These are phyloP conservation scores for Agaricus subrufescens DNA, from an alignment of 768 basidiomycete genomes.

Conservation along the genomic window DNA sequence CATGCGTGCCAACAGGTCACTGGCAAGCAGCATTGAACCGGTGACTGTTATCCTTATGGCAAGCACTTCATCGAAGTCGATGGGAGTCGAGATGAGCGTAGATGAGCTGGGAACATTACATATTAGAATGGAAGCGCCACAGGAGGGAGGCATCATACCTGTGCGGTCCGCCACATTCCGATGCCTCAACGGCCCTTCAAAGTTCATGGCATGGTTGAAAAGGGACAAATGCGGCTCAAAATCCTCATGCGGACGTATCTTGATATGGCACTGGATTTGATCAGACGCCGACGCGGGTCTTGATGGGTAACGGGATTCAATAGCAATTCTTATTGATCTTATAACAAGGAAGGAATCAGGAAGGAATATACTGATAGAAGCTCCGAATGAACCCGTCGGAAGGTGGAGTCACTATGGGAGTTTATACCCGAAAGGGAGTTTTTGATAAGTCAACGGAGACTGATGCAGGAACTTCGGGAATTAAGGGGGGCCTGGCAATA, in stretches of 20 bases:
- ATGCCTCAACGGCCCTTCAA: not conserved
- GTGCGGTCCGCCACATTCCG: not conserved
- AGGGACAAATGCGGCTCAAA: not conserved
- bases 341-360: not conserved
- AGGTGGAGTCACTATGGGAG: not conserved
- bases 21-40: not conserved
- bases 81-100: not conserved
- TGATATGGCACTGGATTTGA: not conserved
- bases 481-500: not conserved
- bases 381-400: not conserved
- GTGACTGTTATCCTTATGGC: not conserved
- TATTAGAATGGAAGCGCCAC: not conserved
- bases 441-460: not conserved
- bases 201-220: no score
- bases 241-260: not conserved
- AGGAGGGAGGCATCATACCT: not conserved
- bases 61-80: not conserved
- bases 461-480: slow-evolving; percentile 1
- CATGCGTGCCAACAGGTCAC: no score
- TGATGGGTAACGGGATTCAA: not conserved
- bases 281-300: not conserved
- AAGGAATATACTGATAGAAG: slow-evolving; percentile 4
- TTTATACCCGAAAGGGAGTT: not conserved
- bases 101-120: not conserved
- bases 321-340: not conserved